A percentile compares a stretch with the other conserved stretches of the same genome.
Conservation (phyloP, 1,284 basidiomycete genomes). For the Ustilago cynodontis region DNA sequence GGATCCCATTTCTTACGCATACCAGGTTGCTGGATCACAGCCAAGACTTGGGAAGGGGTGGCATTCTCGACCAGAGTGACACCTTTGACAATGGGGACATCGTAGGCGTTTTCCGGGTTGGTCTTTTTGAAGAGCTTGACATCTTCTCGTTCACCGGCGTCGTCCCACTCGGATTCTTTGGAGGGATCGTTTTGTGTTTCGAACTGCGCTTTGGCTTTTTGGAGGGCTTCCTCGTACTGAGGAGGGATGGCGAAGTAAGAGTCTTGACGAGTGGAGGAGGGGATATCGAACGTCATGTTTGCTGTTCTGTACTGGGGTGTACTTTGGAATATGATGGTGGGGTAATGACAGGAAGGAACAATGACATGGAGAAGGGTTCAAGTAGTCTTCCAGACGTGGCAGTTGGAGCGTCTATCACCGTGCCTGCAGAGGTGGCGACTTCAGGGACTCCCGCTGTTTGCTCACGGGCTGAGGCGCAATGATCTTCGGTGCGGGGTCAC, state of each 20-base stretch:
- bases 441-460: no score
- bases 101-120: constrained; percentile 56
- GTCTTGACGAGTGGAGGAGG: constrained; percentile 25
- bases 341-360: background rate
- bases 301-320: background rate
- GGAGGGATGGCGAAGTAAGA: constrained; percentile 47
- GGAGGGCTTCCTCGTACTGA: constrained; percentile 52
- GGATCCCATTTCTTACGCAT: constrained; percentile 66
- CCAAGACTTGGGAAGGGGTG: constrained; percentile 59
- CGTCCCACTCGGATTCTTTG: constrained; percentile 58
- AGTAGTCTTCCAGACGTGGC: background rate
- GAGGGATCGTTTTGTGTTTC: constrained; percentile 42
- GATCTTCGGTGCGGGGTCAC: no score
- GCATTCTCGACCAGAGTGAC: constrained; percentile 59
- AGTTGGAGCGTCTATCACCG: background rate
- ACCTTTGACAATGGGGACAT: constrained; percentile 60
- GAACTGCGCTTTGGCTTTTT: constrained; percentile 52
- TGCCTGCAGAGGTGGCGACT: background rate
- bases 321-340: background rate
- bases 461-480: no score
- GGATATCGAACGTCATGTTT: constrained; percentile 62
- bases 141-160: constrained; percentile 58
- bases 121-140: constrained; percentile 60
- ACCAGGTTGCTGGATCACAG: constrained; percentile 61
- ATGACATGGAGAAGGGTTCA: background rate